Base-by-base conservation (phyloP, 345 rosid species). In the Bruguiera parviflora region DNA sequence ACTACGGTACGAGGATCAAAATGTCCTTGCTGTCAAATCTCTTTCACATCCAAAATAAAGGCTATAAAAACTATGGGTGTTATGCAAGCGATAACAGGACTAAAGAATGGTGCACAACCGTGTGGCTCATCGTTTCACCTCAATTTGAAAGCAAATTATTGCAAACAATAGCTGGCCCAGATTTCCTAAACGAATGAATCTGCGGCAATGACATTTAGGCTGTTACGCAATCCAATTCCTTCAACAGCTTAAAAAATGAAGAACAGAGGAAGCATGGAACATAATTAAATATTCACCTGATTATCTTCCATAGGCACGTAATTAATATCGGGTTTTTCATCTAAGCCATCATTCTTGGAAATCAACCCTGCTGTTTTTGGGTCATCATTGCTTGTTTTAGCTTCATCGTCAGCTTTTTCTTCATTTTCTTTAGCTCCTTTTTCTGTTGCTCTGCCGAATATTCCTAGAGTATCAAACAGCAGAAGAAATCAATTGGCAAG, bases 271-370 rank as follows among this genome's bases (percentile, higher is more conserved):
- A 20, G 59, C 39, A 37, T 63, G 43, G 58, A 55, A 63, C 19
- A 33, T 8, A 13, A 28, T 33, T 43, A 59, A 29, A 49, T 5
- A 35, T 64, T 79, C 57, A 94, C 97, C 96, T 87, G 87, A 65
- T 51, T 81, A 71, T 88, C 88, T 60, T 88, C 98, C 90, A 85
- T 84, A 0, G 92, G 95, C 7, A 77, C 60, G 61, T 89, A 89
- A 70, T 91, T 89, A 20, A 87, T 89, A 66, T 94, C 93, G 15
- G 96, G 97, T 72, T 94, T 89, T 69, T 84, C 96, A 64, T 84
- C 88, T 46, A 79, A 58, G 29, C 65, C 80, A 6, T 65, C 74
- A 66, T 28, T 73, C 77, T 72, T 80, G 31, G 86, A 53, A 70
- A 72, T 79, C 58, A 77, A 76, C 58, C 83, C 90, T n/a, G 25